Base-by-base conservation (phyloP, 108 stramenopile species). In the Cyclotella atomus region DNA sequence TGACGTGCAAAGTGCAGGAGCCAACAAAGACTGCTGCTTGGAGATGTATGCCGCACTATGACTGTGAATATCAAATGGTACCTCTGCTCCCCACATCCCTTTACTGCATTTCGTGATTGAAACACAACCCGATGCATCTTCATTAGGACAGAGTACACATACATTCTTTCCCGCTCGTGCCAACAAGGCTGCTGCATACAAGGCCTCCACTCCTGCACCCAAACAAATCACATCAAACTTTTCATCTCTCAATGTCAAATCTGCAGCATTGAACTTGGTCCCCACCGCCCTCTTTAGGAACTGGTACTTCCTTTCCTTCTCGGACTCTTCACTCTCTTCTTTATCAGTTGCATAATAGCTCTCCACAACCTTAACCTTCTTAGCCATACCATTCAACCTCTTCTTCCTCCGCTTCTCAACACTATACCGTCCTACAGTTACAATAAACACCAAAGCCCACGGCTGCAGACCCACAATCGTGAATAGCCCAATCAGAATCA, bases 381-480 rank as follows among this genome's bases (percentile, higher is more conserved):
- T 35, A 0, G 52, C 47, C 80, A 81, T 81, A 1, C 81, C 81
- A 38, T 33, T 62, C 33, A 88, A 17, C 45, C 82, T 75, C 65
- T 74, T 71, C 25, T 56, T 73, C 54, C 76, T 87, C 23, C 92
- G 79, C 17, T 68, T 53, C 0, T 87, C 82, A 71, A 92, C 62
- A 44, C 81, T 28, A 35, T 44, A 55, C 10, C 83, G 80, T 0
- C 84, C 73, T 3, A 91, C 21, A 10, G 74, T 76, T 6, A 95
- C 89, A 38, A 95, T 20, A 2, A 68, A 75, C 8, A 95, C 91
- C 70, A 95, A 70, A 2, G 95, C 95, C 95, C 95, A 95, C 9
- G 95, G 92, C 65, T 92, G 91, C 57, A 95, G 70, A 8, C 95
- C 95, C 17, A 95, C 83, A 50, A 95, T 33, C n/a, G 88, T 84